Evolutionary conservation across 257 asterid genomes (phyloP).

Genomic region (Rauvolfia tetraphylla): DNA sequence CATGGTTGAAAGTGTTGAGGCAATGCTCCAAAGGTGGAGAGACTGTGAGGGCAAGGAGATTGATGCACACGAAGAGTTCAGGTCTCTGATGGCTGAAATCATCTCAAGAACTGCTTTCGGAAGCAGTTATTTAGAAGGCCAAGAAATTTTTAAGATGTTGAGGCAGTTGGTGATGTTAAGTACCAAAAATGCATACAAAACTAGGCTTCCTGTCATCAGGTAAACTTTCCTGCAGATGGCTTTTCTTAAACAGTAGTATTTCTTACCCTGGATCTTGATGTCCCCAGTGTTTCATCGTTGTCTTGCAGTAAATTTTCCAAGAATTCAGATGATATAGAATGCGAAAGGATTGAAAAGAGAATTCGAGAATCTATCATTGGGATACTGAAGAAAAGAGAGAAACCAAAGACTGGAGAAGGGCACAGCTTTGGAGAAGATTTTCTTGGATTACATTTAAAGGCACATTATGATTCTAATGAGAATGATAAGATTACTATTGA

Average conservation of each 20-base stretch:
- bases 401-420: conserved; percentile 13
- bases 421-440: conserved; percentile 36
- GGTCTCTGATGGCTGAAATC: conserved; percentile 44
- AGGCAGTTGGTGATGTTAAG: conserved; percentile 20
- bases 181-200: conserved; percentile 7
- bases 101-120: conserved; percentile 70
- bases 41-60: conserved; percentile 30
- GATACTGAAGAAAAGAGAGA: conserved; percentile 39
- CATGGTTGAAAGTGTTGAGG: conserved; percentile 43
- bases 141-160: conserved; percentile 40
- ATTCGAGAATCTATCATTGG: conserved; percentile 46
- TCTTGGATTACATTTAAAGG: conserved; percentile 46
- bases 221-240: neutral
- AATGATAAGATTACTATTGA: conserved; percentile 27
- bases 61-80: conserved; percentile 37
- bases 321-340: conserved; percentile 46
- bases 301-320: neutral
- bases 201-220: neutral
- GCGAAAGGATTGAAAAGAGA: conserved; percentile 38
- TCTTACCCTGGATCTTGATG: neutral
- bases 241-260: neutral
- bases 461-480: conserved; percentile 29
- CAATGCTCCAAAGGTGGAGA: conserved; percentile 50
- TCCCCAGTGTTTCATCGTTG: neutral
- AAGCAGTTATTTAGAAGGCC: conserved; percentile 56